These are phyloP conservation scores for Citeromyces nyonsensis DNA, from an alignment of 805 yeast genomes.

Conservation along the genomic window DNA sequence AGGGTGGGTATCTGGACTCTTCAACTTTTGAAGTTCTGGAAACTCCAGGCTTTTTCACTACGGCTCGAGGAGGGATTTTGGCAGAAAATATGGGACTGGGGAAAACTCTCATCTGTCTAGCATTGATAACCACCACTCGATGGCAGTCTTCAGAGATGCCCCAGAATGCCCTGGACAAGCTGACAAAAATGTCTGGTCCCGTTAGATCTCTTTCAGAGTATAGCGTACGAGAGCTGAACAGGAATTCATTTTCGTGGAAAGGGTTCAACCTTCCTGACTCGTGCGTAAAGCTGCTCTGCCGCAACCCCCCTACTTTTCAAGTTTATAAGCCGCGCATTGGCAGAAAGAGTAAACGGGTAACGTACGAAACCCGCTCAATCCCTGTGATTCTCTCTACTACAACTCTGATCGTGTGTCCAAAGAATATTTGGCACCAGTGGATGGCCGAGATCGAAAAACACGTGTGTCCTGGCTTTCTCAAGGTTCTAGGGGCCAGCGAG, in stretches of 20 bases:
- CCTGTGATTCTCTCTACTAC: conserved; percentile 29
- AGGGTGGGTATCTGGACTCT: conserved; percentile 13
- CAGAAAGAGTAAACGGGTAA: conserved; percentile 7
- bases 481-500: conserved; percentile 11
- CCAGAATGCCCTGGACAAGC: conserved; percentile 4
- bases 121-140: conserved; percentile 38
- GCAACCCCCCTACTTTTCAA: conserved; percentile 29
- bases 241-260: conserved; percentile 45
- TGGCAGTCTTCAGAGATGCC: conserved; percentile 34
- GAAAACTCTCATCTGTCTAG: conserved; percentile 43
- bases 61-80: conserved; percentile 46
- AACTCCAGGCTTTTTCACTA: conserved; percentile 23
- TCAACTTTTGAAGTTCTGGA: conserved; percentile 12
- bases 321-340: conserved; percentile 1
- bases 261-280: conserved; percentile 28
- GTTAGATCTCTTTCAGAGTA: conserved; percentile 16
- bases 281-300: conserved; percentile 18
- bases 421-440: conserved; percentile 58
- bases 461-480: conserved; percentile 20
- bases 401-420: conserved; percentile 50
- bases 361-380: conserved; percentile 7
- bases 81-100: conserved; percentile 64
- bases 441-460: conserved; percentile 40
- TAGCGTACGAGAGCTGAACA: conserved; percentile 25
- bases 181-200: background rate